These are phyloP conservation scores for Botrytis fabae DNA, from an alignment of 2,329 filamentous ascomycete genomes.

Conservation along the genomic window DNA sequence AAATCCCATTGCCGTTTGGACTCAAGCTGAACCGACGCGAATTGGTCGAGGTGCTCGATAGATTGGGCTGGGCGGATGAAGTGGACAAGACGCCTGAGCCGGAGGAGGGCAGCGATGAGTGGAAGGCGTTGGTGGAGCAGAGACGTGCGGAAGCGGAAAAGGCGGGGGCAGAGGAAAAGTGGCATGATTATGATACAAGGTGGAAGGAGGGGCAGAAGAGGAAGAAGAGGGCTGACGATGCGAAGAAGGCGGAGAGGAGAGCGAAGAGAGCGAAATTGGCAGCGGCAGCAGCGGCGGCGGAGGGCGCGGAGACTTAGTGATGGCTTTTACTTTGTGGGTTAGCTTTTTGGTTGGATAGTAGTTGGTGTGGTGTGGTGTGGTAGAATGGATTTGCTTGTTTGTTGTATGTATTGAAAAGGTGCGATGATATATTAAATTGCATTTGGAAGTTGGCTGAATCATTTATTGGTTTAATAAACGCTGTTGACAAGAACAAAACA, in stretches of 20 bases:
- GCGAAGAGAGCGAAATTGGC: background rate
- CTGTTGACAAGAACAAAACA: background rate
- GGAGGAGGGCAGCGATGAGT: background rate
- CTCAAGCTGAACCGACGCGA: conserved; percentile 10
- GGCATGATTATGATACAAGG: background rate
- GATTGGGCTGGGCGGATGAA: conserved; percentile 6
- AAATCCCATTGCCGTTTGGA: conserved; percentile 4
- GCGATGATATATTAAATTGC: background rate
- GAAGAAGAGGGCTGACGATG: background rate
- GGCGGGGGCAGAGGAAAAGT: background rate
- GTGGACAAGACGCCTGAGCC: background rate
- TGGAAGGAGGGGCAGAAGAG: background rate
- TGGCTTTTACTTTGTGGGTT: background rate
- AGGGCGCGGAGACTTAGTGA: background rate
- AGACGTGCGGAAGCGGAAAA: background rate
- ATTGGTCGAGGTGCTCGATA: background rate
- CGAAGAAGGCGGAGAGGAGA: background rate
- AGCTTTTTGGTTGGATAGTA: background rate
- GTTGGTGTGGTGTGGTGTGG: background rate
- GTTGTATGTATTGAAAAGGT: background rate
- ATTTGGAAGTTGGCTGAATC: background rate
- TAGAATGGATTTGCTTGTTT: background rate
- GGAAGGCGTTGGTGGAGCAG: background rate
- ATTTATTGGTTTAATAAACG: background rate
- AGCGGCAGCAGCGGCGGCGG: too few relatives aligned